phyloP scores from a whole-genome alignment of 345 rosid species.

The Rhodamnia argentea region DNA sequence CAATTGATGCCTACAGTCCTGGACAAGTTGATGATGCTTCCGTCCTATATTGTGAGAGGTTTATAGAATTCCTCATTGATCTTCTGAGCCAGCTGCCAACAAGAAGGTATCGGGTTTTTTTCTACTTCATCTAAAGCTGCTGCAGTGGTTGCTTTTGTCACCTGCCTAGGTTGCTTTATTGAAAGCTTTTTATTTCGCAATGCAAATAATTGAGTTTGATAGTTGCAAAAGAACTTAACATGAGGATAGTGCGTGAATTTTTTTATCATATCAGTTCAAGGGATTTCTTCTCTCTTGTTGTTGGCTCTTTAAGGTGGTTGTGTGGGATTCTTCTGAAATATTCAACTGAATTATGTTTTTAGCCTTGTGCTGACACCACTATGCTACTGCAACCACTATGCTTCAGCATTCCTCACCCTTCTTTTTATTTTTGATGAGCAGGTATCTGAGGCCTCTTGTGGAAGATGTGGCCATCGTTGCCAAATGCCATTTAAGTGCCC shows the following conservation, averaged over 20 bases:
- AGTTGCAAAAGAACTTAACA: neutral
- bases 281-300: neutral
- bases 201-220: neutral
- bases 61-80: conserved; percentile 96
- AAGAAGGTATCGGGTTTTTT: conserved; percentile 51
- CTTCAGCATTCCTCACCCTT: neutral
- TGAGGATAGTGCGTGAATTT: neutral
- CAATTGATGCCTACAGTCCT: conserved; percentile 19
- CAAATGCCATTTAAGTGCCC: conserved; percentile 86
- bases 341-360: neutral
- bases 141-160: neutral
- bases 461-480: conserved; percentile 94
- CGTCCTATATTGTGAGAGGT: conserved; percentile 85
- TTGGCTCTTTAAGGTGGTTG: neutral
- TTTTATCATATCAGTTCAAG: neutral
- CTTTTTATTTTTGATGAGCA: conserved; percentile 11
- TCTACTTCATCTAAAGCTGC: neutral
- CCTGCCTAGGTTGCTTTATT: neutral
- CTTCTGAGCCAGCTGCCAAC: conserved; percentile 96
- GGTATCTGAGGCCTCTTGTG: conserved; percentile 94
- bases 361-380: neutral
- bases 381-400: neutral
- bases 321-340: neutral
- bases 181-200: neutral
- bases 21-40: conserved; percentile 61